These are phyloP conservation scores for Cicer chorassanicum DNA, from an alignment of 306 rosid species.

Conservation along the genomic window DNA sequence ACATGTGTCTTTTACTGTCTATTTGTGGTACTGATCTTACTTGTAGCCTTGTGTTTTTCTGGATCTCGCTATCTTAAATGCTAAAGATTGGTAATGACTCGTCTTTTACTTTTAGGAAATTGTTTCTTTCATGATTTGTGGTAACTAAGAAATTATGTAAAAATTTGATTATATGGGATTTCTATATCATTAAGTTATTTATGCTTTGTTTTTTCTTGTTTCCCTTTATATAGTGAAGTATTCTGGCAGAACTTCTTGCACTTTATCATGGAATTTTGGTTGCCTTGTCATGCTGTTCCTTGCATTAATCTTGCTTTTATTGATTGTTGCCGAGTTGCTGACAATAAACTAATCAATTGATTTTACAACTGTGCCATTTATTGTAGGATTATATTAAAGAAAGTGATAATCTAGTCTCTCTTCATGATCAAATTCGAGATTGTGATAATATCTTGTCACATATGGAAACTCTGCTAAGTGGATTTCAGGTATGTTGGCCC, in stretches of 20 bases:
- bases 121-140: neutral
- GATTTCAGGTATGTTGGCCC: constrained; percentile 81
- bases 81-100: neutral
- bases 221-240: constrained; percentile 8
- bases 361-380: constrained; percentile 28
- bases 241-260: neutral
- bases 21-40: constrained; percentile 12
- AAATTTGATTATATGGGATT: constrained; percentile 12
- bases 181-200: neutral
- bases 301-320: constrained; percentile 15
- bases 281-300: constrained; percentile 5
- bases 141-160: neutral
- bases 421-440: constrained; percentile 95
- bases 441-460: constrained; percentile 95
- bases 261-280: constrained; percentile 30
- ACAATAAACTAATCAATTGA: neutral
- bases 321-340: constrained; percentile 27
- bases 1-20: neutral
- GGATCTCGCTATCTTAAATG: neutral
- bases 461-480: constrained; percentile 95
- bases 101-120: constrained; percentile 7
- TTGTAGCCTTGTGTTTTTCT: neutral
- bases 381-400: constrained; percentile 91
- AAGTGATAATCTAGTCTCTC: constrained; percentile 95
- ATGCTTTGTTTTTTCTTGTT: constrained; percentile 11